Base-by-base conservation (phyloP, 2,329 filamentous ascomycete genomes). In the Scedosporium boydii region DNA sequence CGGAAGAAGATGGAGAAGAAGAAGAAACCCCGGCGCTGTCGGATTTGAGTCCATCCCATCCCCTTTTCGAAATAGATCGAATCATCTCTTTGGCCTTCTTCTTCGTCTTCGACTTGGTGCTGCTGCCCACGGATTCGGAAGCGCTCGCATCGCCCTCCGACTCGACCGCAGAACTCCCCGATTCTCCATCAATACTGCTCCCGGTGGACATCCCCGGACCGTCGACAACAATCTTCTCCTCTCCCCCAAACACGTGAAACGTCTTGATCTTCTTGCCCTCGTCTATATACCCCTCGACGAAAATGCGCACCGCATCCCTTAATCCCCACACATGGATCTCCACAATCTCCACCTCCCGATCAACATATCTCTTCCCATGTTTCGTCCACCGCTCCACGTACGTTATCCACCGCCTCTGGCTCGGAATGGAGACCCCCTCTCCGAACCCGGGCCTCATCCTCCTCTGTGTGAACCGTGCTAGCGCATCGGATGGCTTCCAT, bases 271-370 rank as follows among this genome's bases (percentile, higher is more conserved):
- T 87, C 76, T 91, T 93, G 5, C 95, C 93, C 67, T 95, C 89
- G n/a, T 98, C 89, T 1, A 87, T 85, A 66, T 87, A 98, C 0
- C 92, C 92, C 70, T 96, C 89, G 0, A 98, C 82, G 0, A 87
- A 84, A 38, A 98, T 83, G 74, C 95, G 96, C 65, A 98, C 93
- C 0, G 93, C 93, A 68, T 93, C 87, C 56, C 91, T 80, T 59
- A 98, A 72, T 0, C 93, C 95, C 91, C 91, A 97, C 12, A 93
- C 85, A 70, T 96, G 93, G 0, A 99, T 80, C 73, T 98, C 93
- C 10, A 93, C 72, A 48, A 98, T 86, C 74, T 98, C 93, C 1
- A 97, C 82, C 58, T 87, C 84, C 18, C 90, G 80, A 70, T 98
- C 93, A 6, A 91, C 78, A 69, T 98, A 99, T 61, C 82, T 81